phyloP scores from a whole-genome alignment of 495 filamentous ascomycete species.

The Penicillium atrosanguineum region DNA sequence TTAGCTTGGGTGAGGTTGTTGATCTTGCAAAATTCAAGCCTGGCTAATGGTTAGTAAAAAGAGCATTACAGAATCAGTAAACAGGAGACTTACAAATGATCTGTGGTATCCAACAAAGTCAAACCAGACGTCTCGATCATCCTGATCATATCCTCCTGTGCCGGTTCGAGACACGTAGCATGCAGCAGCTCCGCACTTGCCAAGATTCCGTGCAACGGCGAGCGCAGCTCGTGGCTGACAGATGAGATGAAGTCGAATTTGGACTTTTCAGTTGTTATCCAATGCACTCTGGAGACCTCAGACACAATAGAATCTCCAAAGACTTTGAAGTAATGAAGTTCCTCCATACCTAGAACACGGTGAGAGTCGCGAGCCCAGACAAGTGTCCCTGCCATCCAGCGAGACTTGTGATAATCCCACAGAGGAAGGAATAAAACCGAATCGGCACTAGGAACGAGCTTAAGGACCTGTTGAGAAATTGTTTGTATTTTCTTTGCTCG shows the following conservation, averaged over 20 bases:
- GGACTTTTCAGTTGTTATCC: constrained; percentile 47
- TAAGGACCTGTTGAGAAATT: constrained; percentile 6
- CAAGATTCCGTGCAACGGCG: constrained; percentile 67
- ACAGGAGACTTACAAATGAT: constrained; percentile 47
- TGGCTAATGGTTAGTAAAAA: constrained; percentile 3
- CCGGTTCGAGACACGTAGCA: constrained; percentile 47
- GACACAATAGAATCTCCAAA: constrained; percentile 63
- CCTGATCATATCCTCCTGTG: constrained; percentile 56
- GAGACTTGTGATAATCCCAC: constrained; percentile 58
- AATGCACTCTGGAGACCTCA: constrained; percentile 54
- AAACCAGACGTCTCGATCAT: constrained; percentile 64
- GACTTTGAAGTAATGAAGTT: constrained; percentile 53
- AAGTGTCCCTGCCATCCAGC: constrained; percentile 62
- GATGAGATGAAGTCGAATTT: constrained; percentile 72
- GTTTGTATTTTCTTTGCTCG: constrained; percentile 3
- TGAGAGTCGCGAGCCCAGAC: constrained; percentile 53
- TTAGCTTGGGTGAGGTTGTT: constrained; percentile 34
- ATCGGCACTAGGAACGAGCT: constrained; percentile 48
- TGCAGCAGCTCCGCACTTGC: constrained; percentile 64
- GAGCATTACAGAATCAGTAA: neutral
- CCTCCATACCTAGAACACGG: constrained; percentile 39
- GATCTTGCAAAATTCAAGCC: constrained; percentile 57
- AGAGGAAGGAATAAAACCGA: constrained; percentile 58
- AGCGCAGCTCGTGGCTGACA: constrained; percentile 71
- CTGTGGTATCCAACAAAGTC: constrained; percentile 67